Conservation (phyloP, 1,284 basidiomycete species). For the Apiotrichum montevideense region DNA sequence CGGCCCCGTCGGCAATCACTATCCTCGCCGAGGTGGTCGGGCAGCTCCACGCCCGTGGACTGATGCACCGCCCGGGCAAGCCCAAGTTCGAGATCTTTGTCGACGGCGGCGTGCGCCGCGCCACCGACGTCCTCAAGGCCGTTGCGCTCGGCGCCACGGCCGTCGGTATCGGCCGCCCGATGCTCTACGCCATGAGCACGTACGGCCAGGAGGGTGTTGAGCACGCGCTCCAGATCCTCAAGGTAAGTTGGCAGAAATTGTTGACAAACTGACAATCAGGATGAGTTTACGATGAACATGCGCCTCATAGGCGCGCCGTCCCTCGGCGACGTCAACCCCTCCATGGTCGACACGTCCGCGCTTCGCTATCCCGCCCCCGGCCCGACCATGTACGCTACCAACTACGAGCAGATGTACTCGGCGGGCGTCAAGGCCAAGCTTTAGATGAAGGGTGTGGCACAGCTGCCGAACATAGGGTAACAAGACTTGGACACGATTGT, state of each 20-base stretch:
- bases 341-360: constrained; percentile 76
- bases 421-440: constrained; percentile 24
- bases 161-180: constrained; percentile 64
- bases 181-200: constrained; percentile 81
- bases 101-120: constrained; percentile 85
- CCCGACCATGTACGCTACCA: constrained; percentile 66
- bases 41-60: constrained; percentile 61
- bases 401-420: constrained; percentile 48
- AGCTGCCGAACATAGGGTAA: too few species aligned
- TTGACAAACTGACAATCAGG: constrained; percentile 50
- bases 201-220: constrained; percentile 78
- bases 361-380: constrained; percentile 56
- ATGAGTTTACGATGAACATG: constrained; percentile 93
- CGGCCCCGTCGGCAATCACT: constrained; percentile 82
- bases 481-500: too few species aligned
- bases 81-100: constrained; percentile 78
- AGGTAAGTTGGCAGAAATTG: constrained; percentile 50
- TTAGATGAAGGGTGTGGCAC: neutral
- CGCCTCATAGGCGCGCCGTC: constrained; percentile 75
- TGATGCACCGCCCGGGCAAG: constrained; percentile 45
- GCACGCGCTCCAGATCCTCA: constrained; percentile 67
- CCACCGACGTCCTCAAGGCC: constrained; percentile 88
- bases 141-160: constrained; percentile 86
- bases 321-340: constrained; percentile 67
- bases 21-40: constrained; percentile 79